Evolutionary conservation across 2,329 filamentous ascomycete species (phyloP), one percentile per base, ranked within the genome.

Genomic region (Colletotrichum plurivorum): DNA sequence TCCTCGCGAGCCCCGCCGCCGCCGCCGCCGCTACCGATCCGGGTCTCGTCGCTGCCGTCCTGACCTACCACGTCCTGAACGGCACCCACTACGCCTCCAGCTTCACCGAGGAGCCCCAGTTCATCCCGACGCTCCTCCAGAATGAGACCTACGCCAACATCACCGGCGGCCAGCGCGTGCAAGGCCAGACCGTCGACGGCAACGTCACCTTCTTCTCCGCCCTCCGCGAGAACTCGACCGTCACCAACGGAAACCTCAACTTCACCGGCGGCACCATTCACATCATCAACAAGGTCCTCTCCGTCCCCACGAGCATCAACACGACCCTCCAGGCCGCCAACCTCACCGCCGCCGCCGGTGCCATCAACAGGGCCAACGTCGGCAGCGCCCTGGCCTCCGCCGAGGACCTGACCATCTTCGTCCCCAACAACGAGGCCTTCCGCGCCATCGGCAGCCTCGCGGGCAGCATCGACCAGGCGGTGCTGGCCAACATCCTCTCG

Each of bases 351-450:
- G 76, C 82, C 10, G 77, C 83, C 22, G 83, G 85, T 25, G 83
- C 87, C 7, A 77, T 90, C 48, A 78, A 77, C 49, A 75, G 78
- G 1, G 79, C 83, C 10, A 80, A 81, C 27, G 78, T 88, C 13
- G 78, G 81, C 20, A 73, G 79, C 6, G 75, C 78, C 9, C 76
- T 89, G 41, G 78, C 84, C 73, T 72, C 70, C 3, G 74, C 79
- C 9, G 73, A 74, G 31, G 83, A 89, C 74, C 72, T 92, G 46
- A 93, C 91, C 63, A 83, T 93, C 70, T 92, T 93, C 71, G 89
- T 87, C 0, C 90, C 91, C 2, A 84, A 81, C 75, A 89, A 92
- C 76, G 80, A 80, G 2, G 89, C 89, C 13, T 89, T 92, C 80
- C 81, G 85, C 41, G 78, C 81, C 27, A 87, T 92, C 51, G 88